Evolutionary conservation across 2,329 filamentous ascomycete genomes (phyloP).

Genomic region (Gnomoniopsis sp.): DNA sequence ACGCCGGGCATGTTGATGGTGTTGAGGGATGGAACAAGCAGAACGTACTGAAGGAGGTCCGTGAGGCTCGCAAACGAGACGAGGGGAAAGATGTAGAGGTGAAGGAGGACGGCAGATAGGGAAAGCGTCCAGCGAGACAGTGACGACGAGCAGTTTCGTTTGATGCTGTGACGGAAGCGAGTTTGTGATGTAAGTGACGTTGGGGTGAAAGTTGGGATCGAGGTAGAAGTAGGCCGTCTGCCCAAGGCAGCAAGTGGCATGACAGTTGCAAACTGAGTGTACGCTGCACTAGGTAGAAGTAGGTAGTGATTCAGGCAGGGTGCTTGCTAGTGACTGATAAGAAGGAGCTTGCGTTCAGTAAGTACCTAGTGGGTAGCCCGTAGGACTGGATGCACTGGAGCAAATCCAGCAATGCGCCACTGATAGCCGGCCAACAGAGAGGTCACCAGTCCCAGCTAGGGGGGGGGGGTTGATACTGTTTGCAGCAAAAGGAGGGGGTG

Average conservation of each 20-base stretch:
- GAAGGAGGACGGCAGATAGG: constrained; percentile 7
- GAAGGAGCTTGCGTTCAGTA: not conserved
- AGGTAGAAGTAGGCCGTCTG: not conserved
- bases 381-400: not conserved
- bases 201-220: not conserved
- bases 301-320: not conserved
- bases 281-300: not conserved
- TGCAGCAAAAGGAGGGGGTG: not conserved
- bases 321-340: not conserved
- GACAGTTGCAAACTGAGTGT: not conserved
- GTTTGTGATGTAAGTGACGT: not conserved
- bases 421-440: not conserved
- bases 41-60: constrained; percentile 4
- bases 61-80: constrained; percentile 7
- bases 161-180: not conserved
- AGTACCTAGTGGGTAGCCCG: not conserved
- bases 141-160: not conserved
- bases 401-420: not conserved
- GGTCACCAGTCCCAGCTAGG: not conserved
- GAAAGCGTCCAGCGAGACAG: not conserved
- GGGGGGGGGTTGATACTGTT: not conserved
- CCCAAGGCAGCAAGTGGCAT: constrained; percentile 7
- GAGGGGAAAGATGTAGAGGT: constrained; percentile 11
- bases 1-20: constrained; percentile 14
- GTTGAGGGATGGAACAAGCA: not conserved